Conservation (phyloP, 2,329 filamentous ascomycete species). For the Monosporascus sp. region DNA sequence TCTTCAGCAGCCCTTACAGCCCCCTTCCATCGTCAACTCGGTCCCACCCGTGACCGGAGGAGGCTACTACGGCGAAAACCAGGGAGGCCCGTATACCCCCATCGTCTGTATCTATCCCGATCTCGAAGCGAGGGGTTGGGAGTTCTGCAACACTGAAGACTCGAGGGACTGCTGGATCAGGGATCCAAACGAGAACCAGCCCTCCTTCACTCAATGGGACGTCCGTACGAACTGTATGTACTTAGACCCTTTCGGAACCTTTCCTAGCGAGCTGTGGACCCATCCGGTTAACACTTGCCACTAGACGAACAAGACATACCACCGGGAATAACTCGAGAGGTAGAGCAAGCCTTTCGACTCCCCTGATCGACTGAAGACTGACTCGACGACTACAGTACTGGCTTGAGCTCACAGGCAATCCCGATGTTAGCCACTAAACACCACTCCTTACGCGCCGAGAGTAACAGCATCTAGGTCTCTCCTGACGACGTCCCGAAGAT, state of each 20-base stretch:
- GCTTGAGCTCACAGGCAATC: slow-evolving; percentile 9
- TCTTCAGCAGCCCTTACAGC: slow-evolving; percentile 7
- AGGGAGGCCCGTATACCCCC: background rate
- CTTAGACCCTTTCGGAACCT: background rate
- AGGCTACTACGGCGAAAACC: background rate
- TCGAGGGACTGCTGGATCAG: slow-evolving; percentile 14
- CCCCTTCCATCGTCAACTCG: background rate
- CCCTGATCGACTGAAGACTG: background rate
- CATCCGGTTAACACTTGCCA: background rate
- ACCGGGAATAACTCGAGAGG: slow-evolving; percentile 8
- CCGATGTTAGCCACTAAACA: slow-evolving; percentile 1
- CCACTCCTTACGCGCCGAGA: background rate
- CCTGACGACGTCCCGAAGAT: slow-evolving; percentile 10
- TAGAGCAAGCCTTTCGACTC: background rate
- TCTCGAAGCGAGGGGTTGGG: slow-evolving; percentile 11
- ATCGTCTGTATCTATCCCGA: slow-evolving; percentile 12
- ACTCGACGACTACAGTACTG: slow-evolving; percentile 5
- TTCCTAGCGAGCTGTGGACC: background rate
- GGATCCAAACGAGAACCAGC: slow-evolving; percentile 7
- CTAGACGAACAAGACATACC: slow-evolving; percentile 4
- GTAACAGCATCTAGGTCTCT: slow-evolving; percentile 2
- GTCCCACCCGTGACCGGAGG: background rate
- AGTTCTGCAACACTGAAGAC: slow-evolving; percentile 11
- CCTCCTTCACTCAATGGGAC: slow-evolving; percentile 10
- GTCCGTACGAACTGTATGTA: slow-evolving; percentile 11